phyloP scores from a whole-genome alignment of 2,329 filamentous ascomycete species.

The Fusarium nematophilum region DNA sequence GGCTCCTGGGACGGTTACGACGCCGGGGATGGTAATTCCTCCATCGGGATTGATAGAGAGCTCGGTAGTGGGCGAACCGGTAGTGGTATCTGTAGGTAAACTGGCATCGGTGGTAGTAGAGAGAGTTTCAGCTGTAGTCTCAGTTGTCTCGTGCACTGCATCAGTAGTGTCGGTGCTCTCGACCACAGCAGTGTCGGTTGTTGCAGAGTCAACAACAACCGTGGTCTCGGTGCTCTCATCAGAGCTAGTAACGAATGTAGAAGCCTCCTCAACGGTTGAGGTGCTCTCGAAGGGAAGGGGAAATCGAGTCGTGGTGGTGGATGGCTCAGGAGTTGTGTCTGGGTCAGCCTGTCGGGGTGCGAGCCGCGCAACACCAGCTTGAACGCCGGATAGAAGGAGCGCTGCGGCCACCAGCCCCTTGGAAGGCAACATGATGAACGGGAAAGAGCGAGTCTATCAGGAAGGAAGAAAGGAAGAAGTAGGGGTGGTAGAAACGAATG shows the following conservation, averaged over 20 bases:
- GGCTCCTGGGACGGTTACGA: neutral
- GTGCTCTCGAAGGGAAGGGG: constrained; percentile 4
- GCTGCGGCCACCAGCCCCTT: neutral
- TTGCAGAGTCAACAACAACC: neutral
- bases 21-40: neutral
- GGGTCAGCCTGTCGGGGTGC: neutral
- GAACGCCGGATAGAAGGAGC: constrained; percentile 3
- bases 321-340: constrained; percentile 9
- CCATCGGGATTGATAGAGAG: neutral
- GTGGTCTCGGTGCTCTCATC: neutral
- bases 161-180: neutral
- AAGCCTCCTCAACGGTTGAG: neutral
- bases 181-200: neutral
- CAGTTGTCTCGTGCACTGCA: too few species aligned
- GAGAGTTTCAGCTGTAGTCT: too few species aligned
- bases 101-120: neutral
- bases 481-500: neutral
- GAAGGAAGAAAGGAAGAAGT: neutral
- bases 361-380: constrained; percentile 4
- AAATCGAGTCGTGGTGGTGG: neutral
- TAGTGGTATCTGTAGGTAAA: neutral
- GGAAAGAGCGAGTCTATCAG: neutral
- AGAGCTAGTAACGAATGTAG: neutral
- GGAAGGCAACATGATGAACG: constrained; percentile 1
- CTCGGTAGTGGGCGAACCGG: neutral